Base-by-base conservation (phyloP, 2,329 filamentous ascomycete genomes). In the Gyromitra esculenta region DNA sequence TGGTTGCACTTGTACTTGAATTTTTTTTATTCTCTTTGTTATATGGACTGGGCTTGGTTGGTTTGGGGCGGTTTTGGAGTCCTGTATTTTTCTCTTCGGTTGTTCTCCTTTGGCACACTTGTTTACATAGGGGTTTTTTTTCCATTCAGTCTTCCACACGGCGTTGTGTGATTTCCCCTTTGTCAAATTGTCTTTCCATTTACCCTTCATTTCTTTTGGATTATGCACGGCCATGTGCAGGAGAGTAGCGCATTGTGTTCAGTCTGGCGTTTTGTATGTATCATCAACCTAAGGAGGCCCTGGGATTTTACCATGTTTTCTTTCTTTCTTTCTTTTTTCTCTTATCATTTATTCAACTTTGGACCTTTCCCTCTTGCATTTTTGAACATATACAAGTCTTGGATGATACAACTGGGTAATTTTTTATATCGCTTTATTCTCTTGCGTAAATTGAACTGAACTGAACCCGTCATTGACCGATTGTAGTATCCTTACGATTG, bases 21-120 rank as follows among this genome's bases (percentile, higher is more conserved):
- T 68, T 77, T 78, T 63, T 76, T 21, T 77, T 76, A n/a, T 77
- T 70, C 39, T 68, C 69, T 73, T 68, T 71, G 43, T 71, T 56
- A 74, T 41, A 71, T 63, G 69, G 60, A 65, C 69, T 72, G 50
- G 60, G 69, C 63, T 69, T 77, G 65, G 64, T 66, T 63, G 64
- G 66, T 69, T 75, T 74, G 43, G 65, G 71, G 65, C 21, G 63
- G 59, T 73, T 73, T 78, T 67, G 59, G 65, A 76, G 64, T 76
- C 63, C 62, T 66, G 57, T 77, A 70, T 78, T 77, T 69, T 68
- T 65, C 62, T 57, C 41, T 65, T 57, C 64, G 25, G 62, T 71
- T 41, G 52, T 48, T 60, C 54, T 73, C 60, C 52, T 73, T 65
- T 73, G 67, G 73, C 48, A 69, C 37, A 75, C 63, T 68, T 73